phyloP scores from a whole-genome alignment of 1,284 basidiomycete species.

The Cryptococcus sp. region DNA sequence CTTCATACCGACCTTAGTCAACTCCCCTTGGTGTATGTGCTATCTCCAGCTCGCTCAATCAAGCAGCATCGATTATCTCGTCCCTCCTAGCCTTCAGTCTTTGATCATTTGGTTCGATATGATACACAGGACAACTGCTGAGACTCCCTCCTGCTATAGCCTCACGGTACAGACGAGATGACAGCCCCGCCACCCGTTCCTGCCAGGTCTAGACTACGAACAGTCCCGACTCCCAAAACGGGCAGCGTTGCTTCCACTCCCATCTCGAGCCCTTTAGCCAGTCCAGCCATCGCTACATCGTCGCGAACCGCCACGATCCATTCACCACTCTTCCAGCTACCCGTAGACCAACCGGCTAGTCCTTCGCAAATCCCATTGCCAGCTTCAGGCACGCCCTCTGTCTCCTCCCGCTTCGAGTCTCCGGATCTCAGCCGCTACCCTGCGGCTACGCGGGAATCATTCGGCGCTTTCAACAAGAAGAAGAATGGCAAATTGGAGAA shows the following conservation, averaged over 20 bases:
- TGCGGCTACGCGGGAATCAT: background rate
- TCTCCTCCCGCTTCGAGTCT: background rate
- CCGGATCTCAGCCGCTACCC: background rate
- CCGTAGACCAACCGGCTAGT: slow-evolving; percentile 8
- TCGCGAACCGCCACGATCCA: slow-evolving; percentile 1
- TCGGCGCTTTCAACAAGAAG: slow-evolving; percentile 5
- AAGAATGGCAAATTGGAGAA: slow-evolving; percentile 7
- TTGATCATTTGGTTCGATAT: background rate
- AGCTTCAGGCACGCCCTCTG: background rate
- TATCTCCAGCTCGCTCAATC: background rate
- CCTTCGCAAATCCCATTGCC: slow-evolving; percentile 1
- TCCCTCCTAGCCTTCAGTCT: background rate
- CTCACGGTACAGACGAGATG: slow-evolving; percentile 9
- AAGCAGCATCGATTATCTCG: background rate
- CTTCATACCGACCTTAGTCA: background rate
- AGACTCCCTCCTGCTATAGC: background rate
- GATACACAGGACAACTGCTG: background rate
- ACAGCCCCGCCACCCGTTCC: slow-evolving; percentile 18
- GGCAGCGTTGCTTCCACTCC: background rate
- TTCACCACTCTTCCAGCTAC: slow-evolving; percentile 6
- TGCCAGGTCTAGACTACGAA: slow-evolving; percentile 17
- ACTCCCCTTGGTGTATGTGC: background rate
- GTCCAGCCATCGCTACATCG: background rate
- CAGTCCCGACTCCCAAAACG: slow-evolving; percentile 9
- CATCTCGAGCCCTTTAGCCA: background rate